Conservation (phyloP, 2,329 filamentous ascomycete genomes). For the Acrocalymma vagum region DNA sequence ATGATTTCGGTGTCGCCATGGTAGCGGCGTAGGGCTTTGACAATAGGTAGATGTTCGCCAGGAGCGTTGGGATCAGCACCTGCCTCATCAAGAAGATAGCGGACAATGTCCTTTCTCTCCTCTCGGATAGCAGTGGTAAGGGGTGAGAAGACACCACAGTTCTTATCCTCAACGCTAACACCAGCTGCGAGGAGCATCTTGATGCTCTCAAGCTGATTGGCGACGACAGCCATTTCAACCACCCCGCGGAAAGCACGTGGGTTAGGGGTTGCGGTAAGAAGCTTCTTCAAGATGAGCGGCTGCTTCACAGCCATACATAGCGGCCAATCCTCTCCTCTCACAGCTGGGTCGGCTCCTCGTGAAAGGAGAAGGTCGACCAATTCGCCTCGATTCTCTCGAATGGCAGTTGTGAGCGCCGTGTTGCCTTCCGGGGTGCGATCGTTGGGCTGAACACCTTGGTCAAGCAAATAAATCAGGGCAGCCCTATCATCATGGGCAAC, state of each 20-base stretch:
- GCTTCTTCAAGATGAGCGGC: constrained; percentile 66
- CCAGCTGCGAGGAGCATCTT: constrained; percentile 71
- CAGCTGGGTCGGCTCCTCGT: constrained; percentile 68
- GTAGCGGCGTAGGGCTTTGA: constrained; percentile 72
- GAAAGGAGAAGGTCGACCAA: constrained; percentile 67
- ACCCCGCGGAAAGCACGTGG: constrained; percentile 71
- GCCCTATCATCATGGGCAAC: constrained; percentile 69
- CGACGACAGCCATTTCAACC: constrained; percentile 72
- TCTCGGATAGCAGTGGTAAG: constrained; percentile 74
- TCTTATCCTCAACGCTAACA: constrained; percentile 75
- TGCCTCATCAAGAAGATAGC: constrained; percentile 68
- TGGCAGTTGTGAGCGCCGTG: constrained; percentile 72
- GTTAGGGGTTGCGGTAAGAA: constrained; percentile 66
- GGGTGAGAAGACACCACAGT: constrained; percentile 75
- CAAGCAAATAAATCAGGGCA: constrained; percentile 67
- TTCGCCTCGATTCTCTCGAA: constrained; percentile 66
- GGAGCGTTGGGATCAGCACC: constrained; percentile 72
- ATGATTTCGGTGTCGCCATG: constrained; percentile 69
- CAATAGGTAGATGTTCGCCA: constrained; percentile 74
- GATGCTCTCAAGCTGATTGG: constrained; percentile 72
- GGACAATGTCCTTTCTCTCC: constrained; percentile 67
- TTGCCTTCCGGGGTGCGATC: constrained; percentile 65
- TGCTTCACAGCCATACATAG: constrained; percentile 73
- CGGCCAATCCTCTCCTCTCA: constrained; percentile 75
- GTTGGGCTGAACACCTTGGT: constrained; percentile 68